phyloP scores from a whole-genome alignment of 2,329 filamentous ascomycete species.

The Nannizzia gypsea region DNA sequence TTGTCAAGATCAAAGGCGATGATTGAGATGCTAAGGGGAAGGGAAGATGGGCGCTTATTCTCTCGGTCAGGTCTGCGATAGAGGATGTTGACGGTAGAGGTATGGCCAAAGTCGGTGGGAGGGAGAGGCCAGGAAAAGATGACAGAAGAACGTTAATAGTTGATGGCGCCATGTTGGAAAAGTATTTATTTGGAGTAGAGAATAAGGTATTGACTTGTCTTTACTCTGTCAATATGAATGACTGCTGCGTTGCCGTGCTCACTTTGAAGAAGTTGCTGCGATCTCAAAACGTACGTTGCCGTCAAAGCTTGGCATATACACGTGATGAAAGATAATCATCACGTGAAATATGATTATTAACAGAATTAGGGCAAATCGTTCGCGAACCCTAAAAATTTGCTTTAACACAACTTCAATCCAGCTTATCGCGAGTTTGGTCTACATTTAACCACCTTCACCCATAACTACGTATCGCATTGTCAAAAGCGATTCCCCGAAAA shows the following conservation, averaged over 20 bases:
- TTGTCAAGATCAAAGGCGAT: slow-evolving; percentile 60
- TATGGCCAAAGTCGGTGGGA: slow-evolving; percentile 74
- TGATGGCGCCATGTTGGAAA: slow-evolving; percentile 10
- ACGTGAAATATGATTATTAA: not conserved
- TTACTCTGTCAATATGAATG: not conserved
- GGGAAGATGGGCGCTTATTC: slow-evolving; percentile 47
- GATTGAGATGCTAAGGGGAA: slow-evolving; percentile 45
- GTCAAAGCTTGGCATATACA: not conserved
- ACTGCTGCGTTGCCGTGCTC: not conserved
- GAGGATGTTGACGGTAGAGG: slow-evolving; percentile 55
- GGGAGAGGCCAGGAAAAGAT: slow-evolving; percentile 68
- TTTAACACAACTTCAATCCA: slow-evolving; percentile 3
- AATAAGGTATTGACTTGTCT: not conserved
- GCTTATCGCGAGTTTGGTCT: not conserved
- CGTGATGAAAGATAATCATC: not conserved
- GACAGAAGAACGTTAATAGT: slow-evolving; percentile 73
- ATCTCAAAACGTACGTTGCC: not conserved
- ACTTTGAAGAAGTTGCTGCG: not conserved
- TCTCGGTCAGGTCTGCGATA: slow-evolving; percentile 54
- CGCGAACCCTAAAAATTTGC: slow-evolving; percentile 13
- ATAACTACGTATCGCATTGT: slow-evolving; percentile 27
- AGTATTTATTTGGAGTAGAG: not conserved
- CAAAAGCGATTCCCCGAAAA: slow-evolving; percentile 43
- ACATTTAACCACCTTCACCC: not conserved
- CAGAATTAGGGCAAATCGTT: slow-evolving; percentile 12